These are phyloP conservation scores for Rubia tinctorum DNA, from an alignment of 305 asterid genomes.

Conservation along the genomic window DNA sequence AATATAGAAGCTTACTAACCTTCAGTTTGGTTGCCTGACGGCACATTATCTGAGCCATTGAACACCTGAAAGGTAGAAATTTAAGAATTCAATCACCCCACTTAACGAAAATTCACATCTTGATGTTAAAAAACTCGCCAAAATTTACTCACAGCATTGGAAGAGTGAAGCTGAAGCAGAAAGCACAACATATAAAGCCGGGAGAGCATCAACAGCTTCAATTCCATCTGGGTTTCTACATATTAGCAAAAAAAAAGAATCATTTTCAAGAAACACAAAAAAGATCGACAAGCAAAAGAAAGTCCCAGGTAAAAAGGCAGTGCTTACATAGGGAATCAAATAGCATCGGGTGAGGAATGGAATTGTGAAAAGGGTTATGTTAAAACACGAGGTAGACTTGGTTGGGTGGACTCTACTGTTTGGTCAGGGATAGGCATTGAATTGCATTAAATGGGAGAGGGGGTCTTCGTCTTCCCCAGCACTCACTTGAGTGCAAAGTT, in stretches of 20 bases:
- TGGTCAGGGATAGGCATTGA: conserved; percentile 2
- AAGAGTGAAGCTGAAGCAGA: conserved; percentile 22
- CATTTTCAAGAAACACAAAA: neutral
- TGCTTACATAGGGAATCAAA: neutral
- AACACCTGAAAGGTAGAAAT: conserved; percentile 14
- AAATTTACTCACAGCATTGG: conserved; percentile 22
- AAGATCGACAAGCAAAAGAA: neutral
- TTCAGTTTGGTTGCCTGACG: conserved; percentile 7
- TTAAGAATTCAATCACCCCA: neutral
- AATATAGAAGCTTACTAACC: conserved; percentile 13
- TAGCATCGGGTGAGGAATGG: neutral
- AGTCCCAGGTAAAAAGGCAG: neutral
- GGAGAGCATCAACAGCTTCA: conserved; percentile 9
- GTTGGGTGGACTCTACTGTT: neutral
- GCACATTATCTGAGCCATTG: conserved; percentile 11
- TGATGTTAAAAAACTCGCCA: neutral
- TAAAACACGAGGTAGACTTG: neutral
- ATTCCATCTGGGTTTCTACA: conserved; percentile 19
- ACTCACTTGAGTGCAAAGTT: neutral
- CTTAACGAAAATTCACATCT: neutral
- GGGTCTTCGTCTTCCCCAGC: conserved; percentile 6
- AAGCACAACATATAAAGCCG: conserved; percentile 10
- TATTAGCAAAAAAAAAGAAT: neutral
- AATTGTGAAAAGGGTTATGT: neutral
- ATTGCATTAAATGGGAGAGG: conserved; percentile 7